phyloP scores from a whole-genome alignment of 2,329 filamentous ascomycete species.

The Pseudopyrenochaeta lycopersici region DNA sequence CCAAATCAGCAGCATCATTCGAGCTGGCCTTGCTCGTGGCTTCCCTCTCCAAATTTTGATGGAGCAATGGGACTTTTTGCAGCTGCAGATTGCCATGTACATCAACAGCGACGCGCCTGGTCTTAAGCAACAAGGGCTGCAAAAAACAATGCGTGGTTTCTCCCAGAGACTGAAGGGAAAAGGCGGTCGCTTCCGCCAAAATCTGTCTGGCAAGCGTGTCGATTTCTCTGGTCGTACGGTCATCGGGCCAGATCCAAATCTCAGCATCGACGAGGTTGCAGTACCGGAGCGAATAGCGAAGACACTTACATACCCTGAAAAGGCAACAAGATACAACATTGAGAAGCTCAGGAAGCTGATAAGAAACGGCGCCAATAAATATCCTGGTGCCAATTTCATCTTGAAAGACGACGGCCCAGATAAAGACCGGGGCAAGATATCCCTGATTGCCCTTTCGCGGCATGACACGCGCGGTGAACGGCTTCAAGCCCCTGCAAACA shows the following conservation, averaged over 20 bases:
- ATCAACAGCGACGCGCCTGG: slow-evolving; percentile 97
- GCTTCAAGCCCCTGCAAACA: slow-evolving; percentile 73
- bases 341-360: slow-evolving; percentile 80
- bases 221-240: slow-evolving; percentile 98
- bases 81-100: slow-evolving; percentile 95
- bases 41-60: slow-evolving; percentile 88
- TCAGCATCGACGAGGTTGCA: slow-evolving; percentile 92
- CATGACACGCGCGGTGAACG: slow-evolving; percentile 62
- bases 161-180: slow-evolving; percentile 97
- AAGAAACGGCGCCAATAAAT: slow-evolving; percentile 76
- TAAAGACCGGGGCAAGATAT: slow-evolving; percentile 69
- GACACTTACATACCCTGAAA: slow-evolving; percentile 94
- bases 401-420: slow-evolving; percentile 66
- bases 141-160: slow-evolving; percentile 90
- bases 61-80: slow-evolving; percentile 98
- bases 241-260: slow-evolving; percentile 95
- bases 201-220: slow-evolving; percentile 96
- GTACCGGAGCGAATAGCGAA: slow-evolving; percentile 92
- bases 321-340: slow-evolving; percentile 84
- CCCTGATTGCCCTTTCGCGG: slow-evolving; percentile 65
- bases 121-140: slow-evolving; percentile 85
- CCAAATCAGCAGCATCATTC: slow-evolving; percentile 87
- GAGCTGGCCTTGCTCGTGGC: slow-evolving; percentile 81
- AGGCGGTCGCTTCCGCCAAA: slow-evolving; percentile 95
- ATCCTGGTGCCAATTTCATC: slow-evolving; percentile 88